A percentile compares a stretch with the other conserved stretches of the same genome.
Evolutionary conservation across 2,329 filamentous ascomycete species (phyloP).

Genomic region (Aspergillus calidoustus): DNA sequence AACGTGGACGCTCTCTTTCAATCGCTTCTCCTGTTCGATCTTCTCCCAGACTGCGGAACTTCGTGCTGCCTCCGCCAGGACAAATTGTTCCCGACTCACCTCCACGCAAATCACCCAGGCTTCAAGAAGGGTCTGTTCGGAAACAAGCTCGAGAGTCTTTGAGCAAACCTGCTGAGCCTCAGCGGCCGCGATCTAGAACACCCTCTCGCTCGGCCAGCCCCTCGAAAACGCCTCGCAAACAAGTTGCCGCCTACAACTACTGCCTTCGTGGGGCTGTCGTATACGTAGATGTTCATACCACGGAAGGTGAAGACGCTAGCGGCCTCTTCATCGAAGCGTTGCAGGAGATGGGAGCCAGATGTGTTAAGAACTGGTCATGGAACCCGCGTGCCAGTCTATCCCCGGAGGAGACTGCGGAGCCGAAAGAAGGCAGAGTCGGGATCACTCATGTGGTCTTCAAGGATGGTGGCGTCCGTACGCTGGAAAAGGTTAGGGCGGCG

Average conservation of each 20-base stretch:
- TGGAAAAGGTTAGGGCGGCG: slow-evolving; percentile 77
- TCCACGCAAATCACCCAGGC: slow-evolving; percentile 32
- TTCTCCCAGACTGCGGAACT: slow-evolving; percentile 34
- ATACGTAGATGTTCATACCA: slow-evolving; percentile 82
- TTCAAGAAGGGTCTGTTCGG: slow-evolving; percentile 26
- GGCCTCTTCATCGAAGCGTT: slow-evolving; percentile 81
- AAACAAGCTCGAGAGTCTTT: slow-evolving; percentile 24
- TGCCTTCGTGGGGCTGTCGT: slow-evolving; percentile 74
- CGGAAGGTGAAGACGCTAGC: slow-evolving; percentile 78
- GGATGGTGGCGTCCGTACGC: slow-evolving; percentile 77
- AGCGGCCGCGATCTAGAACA: slow-evolving; percentile 16
- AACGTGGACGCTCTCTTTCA: slow-evolving; percentile 58
- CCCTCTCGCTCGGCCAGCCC: slow-evolving; percentile 30
- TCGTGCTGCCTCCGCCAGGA: slow-evolving; percentile 28
- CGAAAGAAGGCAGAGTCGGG: slow-evolving; percentile 60
- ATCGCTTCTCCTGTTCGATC: slow-evolving; percentile 46
- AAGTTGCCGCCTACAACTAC: slow-evolving; percentile 29
- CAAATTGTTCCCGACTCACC: slow-evolving; percentile 30
- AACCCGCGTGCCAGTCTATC: slow-evolving; percentile 58
- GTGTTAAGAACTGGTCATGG: slow-evolving; percentile 77
- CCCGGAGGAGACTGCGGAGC: slow-evolving; percentile 37
- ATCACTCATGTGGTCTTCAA: slow-evolving; percentile 93
- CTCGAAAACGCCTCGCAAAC: slow-evolving; percentile 34
- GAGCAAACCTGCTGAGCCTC: slow-evolving; percentile 20
- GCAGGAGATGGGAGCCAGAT: slow-evolving; percentile 78